Evolutionary conservation across 768 basidiomycete genomes (phyloP).

Genomic region (Rhodosporidiobolus odoratus): DNA sequence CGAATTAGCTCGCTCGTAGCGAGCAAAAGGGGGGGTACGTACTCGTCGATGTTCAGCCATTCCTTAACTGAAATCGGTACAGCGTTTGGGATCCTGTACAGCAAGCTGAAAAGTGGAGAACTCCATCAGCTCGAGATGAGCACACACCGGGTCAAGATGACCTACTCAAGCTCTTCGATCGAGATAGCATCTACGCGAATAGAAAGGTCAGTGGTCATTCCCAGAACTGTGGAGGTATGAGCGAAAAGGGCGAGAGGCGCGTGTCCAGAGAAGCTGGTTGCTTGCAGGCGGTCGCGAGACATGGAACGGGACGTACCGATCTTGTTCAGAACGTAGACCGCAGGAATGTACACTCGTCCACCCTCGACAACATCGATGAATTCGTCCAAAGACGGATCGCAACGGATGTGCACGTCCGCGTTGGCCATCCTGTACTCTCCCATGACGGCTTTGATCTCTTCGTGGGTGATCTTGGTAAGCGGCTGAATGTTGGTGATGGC

Average conservation of each 20-base stretch:
- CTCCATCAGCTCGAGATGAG: no score
- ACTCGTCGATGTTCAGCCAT: slow-evolving; percentile 98
- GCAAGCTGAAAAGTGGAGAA: no score
- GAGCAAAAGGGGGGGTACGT: slow-evolving; percentile 51
- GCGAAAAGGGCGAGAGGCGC: no score
- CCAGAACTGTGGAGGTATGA: no score
- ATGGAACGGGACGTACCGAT: slow-evolving; percentile 48
- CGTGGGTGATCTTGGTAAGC: slow-evolving; percentile 87
- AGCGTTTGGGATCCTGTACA: slow-evolving; percentile 86
- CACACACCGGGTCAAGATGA: no score
- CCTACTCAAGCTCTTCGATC: slow-evolving; percentile 97
- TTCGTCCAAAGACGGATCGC: slow-evolving; percentile 89
- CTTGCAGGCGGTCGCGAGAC: neutral
- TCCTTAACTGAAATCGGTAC: slow-evolving; percentile 89
- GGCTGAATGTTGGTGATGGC: slow-evolving; percentile 96
- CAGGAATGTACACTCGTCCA: slow-evolving; percentile 92
- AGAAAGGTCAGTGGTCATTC: no score
- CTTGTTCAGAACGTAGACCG: slow-evolving; percentile 79
- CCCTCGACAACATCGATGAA: slow-evolving; percentile 96
- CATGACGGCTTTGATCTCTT: slow-evolving; percentile 90
- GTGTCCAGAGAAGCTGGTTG: no score
- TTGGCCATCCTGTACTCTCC: slow-evolving; percentile 84
- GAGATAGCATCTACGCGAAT: slow-evolving; percentile 81
- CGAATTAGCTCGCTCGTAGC: neutral
- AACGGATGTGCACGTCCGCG: slow-evolving; percentile 83